These are phyloP conservation scores for Colletotrichum sp. DNA, from an alignment of 2,329 filamentous ascomycete species.

Conservation along the genomic window DNA sequence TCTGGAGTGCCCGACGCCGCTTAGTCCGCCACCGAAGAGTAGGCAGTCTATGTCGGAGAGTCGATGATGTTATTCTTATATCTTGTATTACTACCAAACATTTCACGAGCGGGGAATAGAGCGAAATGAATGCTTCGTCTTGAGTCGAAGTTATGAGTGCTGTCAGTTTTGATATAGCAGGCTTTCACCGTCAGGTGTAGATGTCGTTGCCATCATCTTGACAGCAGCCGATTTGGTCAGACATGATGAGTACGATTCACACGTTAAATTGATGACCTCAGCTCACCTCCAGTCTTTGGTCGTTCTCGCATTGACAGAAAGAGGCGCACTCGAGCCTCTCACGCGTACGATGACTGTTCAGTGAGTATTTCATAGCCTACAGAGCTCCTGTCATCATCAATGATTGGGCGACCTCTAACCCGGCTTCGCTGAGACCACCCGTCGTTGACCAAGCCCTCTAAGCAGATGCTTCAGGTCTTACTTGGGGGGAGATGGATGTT, in stretches of 20 bases:
- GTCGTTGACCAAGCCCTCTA: too few species aligned
- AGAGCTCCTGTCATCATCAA: neutral
- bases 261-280: neutral
- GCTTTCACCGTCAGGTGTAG: neutral
- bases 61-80: neutral
- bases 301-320: too few species aligned
- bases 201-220: neutral
- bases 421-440: too few species aligned
- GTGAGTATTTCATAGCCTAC: neutral
- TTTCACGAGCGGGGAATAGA: neutral
- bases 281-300: neutral
- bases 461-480: too few species aligned
- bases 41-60: neutral
- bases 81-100: neutral
- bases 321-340: too few species aligned
- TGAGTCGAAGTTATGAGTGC: neutral
- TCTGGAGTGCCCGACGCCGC: conserved; percentile 1
- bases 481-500: too few species aligned
- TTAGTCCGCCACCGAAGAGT: conserved; percentile 11
- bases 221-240: neutral
- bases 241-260: neutral
- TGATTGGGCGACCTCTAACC: neutral
- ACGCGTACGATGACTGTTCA: neutral
- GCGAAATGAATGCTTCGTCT: neutral
- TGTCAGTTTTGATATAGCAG: neutral